These are phyloP conservation scores for Aureobasidium zeae DNA, from an alignment of 2,329 filamentous ascomycete species.

Conservation along the genomic window DNA sequence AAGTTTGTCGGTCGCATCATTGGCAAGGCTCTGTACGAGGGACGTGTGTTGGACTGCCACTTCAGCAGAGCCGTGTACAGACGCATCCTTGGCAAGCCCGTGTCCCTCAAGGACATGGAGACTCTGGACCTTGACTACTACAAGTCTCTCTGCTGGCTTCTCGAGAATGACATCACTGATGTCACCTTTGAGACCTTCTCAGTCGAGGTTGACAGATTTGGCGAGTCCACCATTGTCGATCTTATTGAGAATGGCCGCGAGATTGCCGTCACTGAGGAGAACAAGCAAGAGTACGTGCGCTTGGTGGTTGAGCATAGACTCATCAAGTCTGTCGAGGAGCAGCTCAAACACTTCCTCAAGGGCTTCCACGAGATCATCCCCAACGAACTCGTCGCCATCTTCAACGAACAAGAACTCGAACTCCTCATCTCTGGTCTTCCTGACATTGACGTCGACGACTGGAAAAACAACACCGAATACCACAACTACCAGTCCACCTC, in stretches of 20 bases:
- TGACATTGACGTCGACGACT: slow-evolving; percentile 96
- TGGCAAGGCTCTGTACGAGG: slow-evolving; percentile 94
- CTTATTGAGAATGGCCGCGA: slow-evolving; percentile 81
- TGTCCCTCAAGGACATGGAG: slow-evolving; percentile 99
- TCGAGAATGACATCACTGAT: slow-evolving; percentile 96
- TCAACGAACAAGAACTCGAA: slow-evolving; percentile 97
- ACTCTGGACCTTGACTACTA: slow-evolving; percentile 97
- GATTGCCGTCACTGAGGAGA: slow-evolving; percentile 90
- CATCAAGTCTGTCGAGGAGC: slow-evolving; percentile 82
- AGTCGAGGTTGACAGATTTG: slow-evolving; percentile 87
- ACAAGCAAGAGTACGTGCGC: slow-evolving; percentile 96
- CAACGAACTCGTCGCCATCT: slow-evolving; percentile 86
- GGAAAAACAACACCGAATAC: slow-evolving; percentile 98
- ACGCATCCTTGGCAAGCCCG: slow-evolving; percentile 85
- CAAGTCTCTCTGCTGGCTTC: slow-evolving; percentile 97
- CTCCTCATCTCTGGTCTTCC: slow-evolving; percentile 92
- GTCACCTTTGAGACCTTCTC: slow-evolving; percentile 96
- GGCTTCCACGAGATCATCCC: slow-evolving; percentile 98
- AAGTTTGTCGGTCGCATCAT: slow-evolving; percentile 99
- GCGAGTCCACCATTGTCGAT: slow-evolving; percentile 78
- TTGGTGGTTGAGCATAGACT: slow-evolving; percentile 90
- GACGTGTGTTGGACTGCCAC: slow-evolving; percentile 91
- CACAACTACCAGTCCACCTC: slow-evolving; percentile 94
- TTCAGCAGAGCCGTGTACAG: slow-evolving; percentile 99
- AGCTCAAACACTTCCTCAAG: slow-evolving; percentile 86